Conservation (phyloP, 2,329 filamentous ascomycete species). For the Botrytis cinerea region DNA sequence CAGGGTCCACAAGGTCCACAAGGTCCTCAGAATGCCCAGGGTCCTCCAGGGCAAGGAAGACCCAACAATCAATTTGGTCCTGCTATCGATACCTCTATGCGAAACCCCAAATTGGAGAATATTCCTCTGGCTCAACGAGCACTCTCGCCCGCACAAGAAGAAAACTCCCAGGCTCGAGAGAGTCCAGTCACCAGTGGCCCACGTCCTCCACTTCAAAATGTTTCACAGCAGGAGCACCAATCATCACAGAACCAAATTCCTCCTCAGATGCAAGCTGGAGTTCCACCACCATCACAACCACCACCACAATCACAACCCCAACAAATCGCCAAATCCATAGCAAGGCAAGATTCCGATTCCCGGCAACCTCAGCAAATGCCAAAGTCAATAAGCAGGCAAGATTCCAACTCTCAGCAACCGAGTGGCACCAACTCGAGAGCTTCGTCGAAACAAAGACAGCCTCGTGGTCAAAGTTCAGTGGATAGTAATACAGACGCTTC, state of each 20-base stretch:
- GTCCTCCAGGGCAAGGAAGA: conserved; percentile 28
- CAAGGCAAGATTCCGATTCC: conserved; percentile 33
- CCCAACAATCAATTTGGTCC: conserved; percentile 39
- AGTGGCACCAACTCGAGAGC: conserved; percentile 42
- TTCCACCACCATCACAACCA: conserved; percentile 15
- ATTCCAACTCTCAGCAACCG: conserved; percentile 36
- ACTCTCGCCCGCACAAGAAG: conserved; percentile 41
- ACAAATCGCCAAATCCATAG: conserved; percentile 40
- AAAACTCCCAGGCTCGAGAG: conserved; percentile 50
- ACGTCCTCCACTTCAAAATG: conserved; percentile 60
- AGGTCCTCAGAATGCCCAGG: conserved; percentile 25
- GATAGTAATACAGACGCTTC: conserved; percentile 64
- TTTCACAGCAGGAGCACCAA: conserved; percentile 15
- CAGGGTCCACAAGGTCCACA: conserved; percentile 23
- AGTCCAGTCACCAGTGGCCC: conserved; percentile 59
- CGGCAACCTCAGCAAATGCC: conserved; percentile 45
- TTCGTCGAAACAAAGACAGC: conserved; percentile 54
- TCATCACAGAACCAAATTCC: not conserved
- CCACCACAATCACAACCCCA: conserved; percentile 28
- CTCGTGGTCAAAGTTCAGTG: conserved; percentile 63
- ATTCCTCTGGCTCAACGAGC: conserved; percentile 47
- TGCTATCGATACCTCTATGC: conserved; percentile 38
- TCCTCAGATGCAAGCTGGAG: conserved; percentile 9
- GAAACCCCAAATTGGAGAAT: conserved; percentile 48
- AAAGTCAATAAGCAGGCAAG: conserved; percentile 38